Conservation (phyloP, 1,284 basidiomycete species). For the Trametes versicolor region DNA sequence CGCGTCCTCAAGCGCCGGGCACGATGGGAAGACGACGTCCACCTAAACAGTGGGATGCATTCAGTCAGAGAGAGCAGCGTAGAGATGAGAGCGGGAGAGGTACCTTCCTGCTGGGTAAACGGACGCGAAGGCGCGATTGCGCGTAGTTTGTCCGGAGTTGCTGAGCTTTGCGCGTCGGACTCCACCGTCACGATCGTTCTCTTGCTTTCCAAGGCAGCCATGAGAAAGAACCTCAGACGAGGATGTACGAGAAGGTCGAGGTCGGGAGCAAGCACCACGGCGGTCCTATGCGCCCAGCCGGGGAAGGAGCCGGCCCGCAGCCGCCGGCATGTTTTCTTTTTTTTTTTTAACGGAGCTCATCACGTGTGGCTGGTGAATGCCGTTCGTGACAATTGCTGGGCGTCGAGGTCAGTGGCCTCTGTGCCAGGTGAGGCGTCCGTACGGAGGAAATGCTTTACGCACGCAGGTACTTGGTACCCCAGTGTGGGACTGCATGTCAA, state of each 20-base stretch:
- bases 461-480: no score
- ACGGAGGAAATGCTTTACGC: no score
- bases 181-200: conserved; percentile 1
- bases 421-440: neutral
- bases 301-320: no score
- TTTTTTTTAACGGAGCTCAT: no score
- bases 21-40: conserved; percentile 62
- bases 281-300: no score
- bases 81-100: neutral
- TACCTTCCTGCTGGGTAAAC: conserved; percentile 33
- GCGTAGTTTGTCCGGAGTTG: conserved; percentile 3
- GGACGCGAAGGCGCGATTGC: conserved; percentile 25
- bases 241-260: neutral
- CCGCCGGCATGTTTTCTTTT: no score
- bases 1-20: conserved; percentile 45
- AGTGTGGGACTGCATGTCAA: no score
- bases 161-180: neutral
- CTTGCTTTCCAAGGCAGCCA: neutral
- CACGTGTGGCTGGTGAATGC: no score
- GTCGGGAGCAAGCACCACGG: neutral
- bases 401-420: no score
- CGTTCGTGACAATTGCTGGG: no score
- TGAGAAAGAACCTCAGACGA: neutral
- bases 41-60: conserved; percentile 49
- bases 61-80: neutral